Evolutionary conservation across 1,139 yeast species (phyloP), one percentile per base, ranked within the genome.

Genomic region (Chernovozyma aurita): DNA sequence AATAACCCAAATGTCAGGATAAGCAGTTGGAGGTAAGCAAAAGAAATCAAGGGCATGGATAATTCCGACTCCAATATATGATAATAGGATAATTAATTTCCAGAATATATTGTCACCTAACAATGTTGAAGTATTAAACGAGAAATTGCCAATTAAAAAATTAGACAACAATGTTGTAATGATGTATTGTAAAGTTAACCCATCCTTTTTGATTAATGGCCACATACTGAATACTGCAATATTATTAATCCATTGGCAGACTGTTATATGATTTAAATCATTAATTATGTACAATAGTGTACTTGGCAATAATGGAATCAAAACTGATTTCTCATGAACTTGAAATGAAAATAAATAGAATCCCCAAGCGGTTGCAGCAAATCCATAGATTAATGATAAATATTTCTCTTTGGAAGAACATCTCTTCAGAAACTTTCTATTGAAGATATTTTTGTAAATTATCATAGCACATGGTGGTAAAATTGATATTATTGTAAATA

Each of bases 301-400:
- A 3, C 87, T 77, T 3, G 98, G 98, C 49, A 92, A 58, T 42
- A 94, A 68, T 0, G 98, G 97, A 3, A 94, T 73, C 40, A 94
- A 64, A 4, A 94, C 90, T 0, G 88, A 80, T 62, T 60, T 86
- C 57, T 92, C 98, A 56, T 94, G 98, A 3, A 92, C 98, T 56
- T 92, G 97, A 65, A 87, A 94, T 18, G 95, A 84, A 54, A 92
- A 92, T 34, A 94, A 66, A 55, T 73, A 94, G 55, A 92, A 94
- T 0, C 95, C 83, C 80, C 95, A 75, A 0, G 98, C 79, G 40
- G 92, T 80, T 1, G 88, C 81, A 1, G 90, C 78, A 39, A 92
- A 74, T 1, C 94, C 90, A 76, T 87, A 86, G 9, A 68, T 49
- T 33, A 67, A 43, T 40, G 63, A 42, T 15, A 33, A 26, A 21